phyloP scores from a whole-genome alignment of 495 filamentous ascomycete species.

The Lophiostoma macrostomum region DNA sequence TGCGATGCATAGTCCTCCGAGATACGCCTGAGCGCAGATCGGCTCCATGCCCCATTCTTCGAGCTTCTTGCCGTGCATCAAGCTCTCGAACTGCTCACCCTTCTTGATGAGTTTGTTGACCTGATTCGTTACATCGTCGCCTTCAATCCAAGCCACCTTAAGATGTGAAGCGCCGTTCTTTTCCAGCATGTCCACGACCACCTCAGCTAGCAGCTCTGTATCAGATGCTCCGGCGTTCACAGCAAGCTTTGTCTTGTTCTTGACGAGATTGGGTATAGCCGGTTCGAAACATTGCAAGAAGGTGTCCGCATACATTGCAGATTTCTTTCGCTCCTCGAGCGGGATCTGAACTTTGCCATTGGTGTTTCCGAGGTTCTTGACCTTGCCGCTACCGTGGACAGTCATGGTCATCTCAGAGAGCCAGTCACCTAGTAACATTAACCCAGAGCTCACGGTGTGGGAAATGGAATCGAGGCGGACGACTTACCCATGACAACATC shows the following conservation, averaged over 20 bases:
- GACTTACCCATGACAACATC: slow-evolving; percentile 25
- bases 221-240: slow-evolving; percentile 27
- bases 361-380: slow-evolving; percentile 14
- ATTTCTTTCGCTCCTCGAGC: slow-evolving; percentile 25
- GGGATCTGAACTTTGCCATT: slow-evolving; percentile 13
- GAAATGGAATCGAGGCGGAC: not conserved
- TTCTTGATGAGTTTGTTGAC: slow-evolving; percentile 22
- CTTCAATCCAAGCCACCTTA: slow-evolving; percentile 33
- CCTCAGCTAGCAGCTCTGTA: slow-evolving; percentile 22
- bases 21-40: slow-evolving; percentile 36
- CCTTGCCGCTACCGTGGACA: slow-evolving; percentile 29
- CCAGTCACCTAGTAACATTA: slow-evolving; percentile 26
- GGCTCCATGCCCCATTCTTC: slow-evolving; percentile 35
- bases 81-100: slow-evolving; percentile 19
- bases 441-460: not conserved
- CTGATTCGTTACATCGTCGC: slow-evolving; percentile 23
- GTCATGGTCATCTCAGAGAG: slow-evolving; percentile 36
- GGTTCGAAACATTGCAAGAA: slow-evolving; percentile 33
- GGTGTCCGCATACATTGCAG: slow-evolving; percentile 28
- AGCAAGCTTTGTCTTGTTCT: slow-evolving; percentile 27
- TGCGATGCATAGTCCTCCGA: slow-evolving; percentile 36
- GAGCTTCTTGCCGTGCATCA: slow-evolving; percentile 29
- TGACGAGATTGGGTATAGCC: slow-evolving; percentile 22
- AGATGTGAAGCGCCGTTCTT: slow-evolving; percentile 22
- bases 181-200: slow-evolving; percentile 25